phyloP scores from a whole-genome alignment of 148 eudicot species.

The Cornus controversa region DNA sequence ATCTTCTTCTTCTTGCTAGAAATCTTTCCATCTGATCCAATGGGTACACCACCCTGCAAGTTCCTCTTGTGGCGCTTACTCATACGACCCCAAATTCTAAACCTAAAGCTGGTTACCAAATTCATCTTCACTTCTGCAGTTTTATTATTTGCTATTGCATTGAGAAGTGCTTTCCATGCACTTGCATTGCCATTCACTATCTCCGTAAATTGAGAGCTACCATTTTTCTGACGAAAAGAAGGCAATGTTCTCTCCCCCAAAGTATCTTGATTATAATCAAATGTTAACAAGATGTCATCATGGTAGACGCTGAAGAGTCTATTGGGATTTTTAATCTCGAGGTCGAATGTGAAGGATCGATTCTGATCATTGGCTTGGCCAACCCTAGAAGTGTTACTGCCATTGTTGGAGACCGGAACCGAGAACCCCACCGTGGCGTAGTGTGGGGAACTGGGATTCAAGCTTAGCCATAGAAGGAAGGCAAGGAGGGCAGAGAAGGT shows the following conservation, averaged over 20 bases:
- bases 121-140: slow-evolving; percentile 11
- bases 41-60: slow-evolving; percentile 1
- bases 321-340: slow-evolving; percentile 15
- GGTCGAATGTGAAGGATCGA: neutral
- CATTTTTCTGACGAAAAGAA: slow-evolving; percentile 8
- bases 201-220: neutral
- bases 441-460: slow-evolving; percentile 10
- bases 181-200: neutral
- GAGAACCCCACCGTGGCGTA: slow-evolving; percentile 6
- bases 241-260: slow-evolving; percentile 4
- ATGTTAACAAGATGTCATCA: neutral
- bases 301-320: slow-evolving; percentile 5
- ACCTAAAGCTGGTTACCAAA: neutral
- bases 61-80: slow-evolving; percentile 4
- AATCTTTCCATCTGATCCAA: slow-evolving; percentile 25
- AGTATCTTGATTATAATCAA: neutral
- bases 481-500: slow-evolving; percentile 6
- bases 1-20: slow-evolving; percentile 25
- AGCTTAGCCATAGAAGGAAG: slow-evolving; percentile 7
- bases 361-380: neutral
- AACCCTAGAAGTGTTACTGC: neutral
- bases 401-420: neutral
- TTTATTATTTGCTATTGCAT: neutral
- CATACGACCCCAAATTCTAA: slow-evolving; percentile 2
- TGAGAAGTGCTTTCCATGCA: neutral